Evolutionary conservation across 2,329 filamentous ascomycete genomes (phyloP).

Genomic region (Trichoderma lentiforme): DNA sequence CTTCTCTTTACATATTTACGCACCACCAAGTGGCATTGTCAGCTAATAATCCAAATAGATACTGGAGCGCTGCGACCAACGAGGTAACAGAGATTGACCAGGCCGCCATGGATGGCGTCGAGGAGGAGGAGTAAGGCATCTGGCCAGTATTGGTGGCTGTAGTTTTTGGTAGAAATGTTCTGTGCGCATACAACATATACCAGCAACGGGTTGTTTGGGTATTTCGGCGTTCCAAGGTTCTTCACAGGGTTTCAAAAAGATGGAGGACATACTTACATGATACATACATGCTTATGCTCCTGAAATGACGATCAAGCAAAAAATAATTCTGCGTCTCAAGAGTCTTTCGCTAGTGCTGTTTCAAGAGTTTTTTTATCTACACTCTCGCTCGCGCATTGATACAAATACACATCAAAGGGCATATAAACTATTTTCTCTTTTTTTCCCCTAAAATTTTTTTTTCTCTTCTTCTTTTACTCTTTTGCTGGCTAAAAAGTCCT

Average conservation of each 20-base stretch:
- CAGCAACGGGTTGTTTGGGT: constrained; percentile 33
- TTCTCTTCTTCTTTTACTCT: neutral
- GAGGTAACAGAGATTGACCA: constrained; percentile 55
- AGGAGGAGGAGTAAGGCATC: constrained; percentile 21
- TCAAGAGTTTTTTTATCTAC: neutral
- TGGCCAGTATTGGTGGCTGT: constrained; percentile 11
- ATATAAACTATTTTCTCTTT: neutral
- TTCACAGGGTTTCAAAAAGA: constrained; percentile 28
- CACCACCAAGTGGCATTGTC: neutral
- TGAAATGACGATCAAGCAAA: constrained; percentile 25
- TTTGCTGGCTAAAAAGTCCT: constrained; percentile 22
- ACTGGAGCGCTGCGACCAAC: constrained; percentile 59
- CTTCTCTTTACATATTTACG: neutral
- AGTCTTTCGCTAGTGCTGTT: neutral
- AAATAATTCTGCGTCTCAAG: constrained; percentile 5
- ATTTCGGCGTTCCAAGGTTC: constrained; percentile 35
- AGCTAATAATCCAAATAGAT: constrained; percentile 35
- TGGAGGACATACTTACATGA: constrained; percentile 21
- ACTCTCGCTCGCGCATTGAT: neutral
- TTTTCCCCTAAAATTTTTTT: neutral
- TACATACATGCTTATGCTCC: constrained; percentile 28
- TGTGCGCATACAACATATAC: constrained; percentile 35
- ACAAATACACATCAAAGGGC: neutral
- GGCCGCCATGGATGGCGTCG: constrained; percentile 38
- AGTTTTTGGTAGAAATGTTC: constrained; percentile 21